Evolutionary conservation across 2,329 filamentous ascomycete species (phyloP), one percentile per base, ranked within the genome.

Genomic region (Drechmeria coniospora): DNA sequence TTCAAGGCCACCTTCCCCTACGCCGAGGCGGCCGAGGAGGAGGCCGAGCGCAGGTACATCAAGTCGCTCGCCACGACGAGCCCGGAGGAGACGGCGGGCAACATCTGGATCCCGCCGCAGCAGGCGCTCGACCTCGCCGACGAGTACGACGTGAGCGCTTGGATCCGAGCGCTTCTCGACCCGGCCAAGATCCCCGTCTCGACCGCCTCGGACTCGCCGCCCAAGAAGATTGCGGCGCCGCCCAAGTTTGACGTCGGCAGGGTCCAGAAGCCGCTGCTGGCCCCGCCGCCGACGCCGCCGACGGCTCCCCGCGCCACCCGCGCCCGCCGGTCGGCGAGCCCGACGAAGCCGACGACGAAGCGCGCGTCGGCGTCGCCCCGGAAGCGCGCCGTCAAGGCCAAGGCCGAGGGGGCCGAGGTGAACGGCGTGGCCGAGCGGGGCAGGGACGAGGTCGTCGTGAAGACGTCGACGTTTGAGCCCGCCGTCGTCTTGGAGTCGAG

Each of bases 131-230:
- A 69, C 32, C 67, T 98, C 9, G 81, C 87, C 28, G 74, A 80
- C 25, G 86, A 95, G 53, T 98, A 95, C 51, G 66, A 71, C 31
- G 84, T 95, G 51, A 56, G 67, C 26, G 65, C 78, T 24, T 98
- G 90, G 90, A 82, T 98, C 40, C 73, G 73, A 31, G 90, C 90
- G n/a, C 67, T 98, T 12, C 68, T 98, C 27, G 87, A 95, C 49
- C 74, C 83, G n/a, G 62, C 77, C 36, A 77, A 84, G 16, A 92
- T 95, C 34, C 49, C 59, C 23, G 48, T 62, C 16, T 57, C 62
- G 25, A 68, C 69, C 45, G 66, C 63, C 29, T 61, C 68, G 15
- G 71, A 72, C 38, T 77, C 76, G 38, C 68, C 81, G 30, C 67
- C 74, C 37, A 84, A 82, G 57, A 70, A 65, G 35, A 93, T 94